Evolutionary conservation across 2,329 filamentous ascomycete species (phyloP), one percentile per base, ranked within the genome.

Genomic region (Monilinia fructigena): DNA sequence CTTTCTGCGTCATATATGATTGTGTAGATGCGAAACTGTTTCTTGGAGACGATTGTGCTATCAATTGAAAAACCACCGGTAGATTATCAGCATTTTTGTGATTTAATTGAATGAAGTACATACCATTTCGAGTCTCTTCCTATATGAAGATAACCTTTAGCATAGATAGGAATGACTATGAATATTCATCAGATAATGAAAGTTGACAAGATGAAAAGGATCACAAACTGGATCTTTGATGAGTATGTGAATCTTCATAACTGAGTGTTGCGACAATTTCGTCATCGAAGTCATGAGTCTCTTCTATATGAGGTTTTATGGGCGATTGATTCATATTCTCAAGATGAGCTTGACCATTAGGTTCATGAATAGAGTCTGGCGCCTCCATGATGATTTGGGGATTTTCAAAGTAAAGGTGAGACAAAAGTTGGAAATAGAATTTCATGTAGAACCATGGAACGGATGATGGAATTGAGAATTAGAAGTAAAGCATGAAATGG

Each of bases 11-110:
- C 83, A 68, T 85, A 85, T 12, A 81, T 73, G 52, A 86, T 76
- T 1, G 81, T 81, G 72, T 86, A 87, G 42, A 86, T 77, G 70
- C 85, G 82, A 69, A 84, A 83, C 64, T 86, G 84, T 35, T 80
- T 78, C 62, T 82, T 80, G 1, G 85, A 86, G 26, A 86, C 78
- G 12, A 69, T 63, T 0, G 72, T 69, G 67, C 79, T 75, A 2
- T 78, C 70, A n/a, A 86, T 78, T 28, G 74, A 71, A 47, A 81
- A 74, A 7, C 78, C 75, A 68, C 79, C 81, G 52, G 55, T 31
- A 16, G 18, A n/a, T 16, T n/a, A 52, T 62, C 45, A 64, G 40
- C 42, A 64, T 26, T 50, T 42, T 35, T 10, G 35, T 35, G 53
- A 18, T 8, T 40, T 12, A 20, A 42, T 35, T 31, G 7, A 23